phyloP scores from a whole-genome alignment of 768 basidiomycete genomes.

The Myochromella boudieri region DNA sequence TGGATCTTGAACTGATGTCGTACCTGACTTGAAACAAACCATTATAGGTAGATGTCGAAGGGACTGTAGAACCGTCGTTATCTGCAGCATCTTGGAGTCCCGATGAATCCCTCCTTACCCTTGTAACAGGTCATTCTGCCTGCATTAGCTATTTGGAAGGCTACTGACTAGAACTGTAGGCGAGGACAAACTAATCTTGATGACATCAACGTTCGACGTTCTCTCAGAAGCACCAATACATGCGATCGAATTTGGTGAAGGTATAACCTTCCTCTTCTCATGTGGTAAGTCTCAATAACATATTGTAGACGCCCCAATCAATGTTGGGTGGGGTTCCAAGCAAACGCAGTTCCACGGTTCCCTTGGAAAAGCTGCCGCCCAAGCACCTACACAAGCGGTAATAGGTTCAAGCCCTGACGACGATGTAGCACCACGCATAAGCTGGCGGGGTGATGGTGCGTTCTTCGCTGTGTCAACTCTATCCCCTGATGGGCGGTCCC shows the following conservation, averaged over 20 bases:
- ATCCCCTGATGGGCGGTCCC: constrained; percentile 38
- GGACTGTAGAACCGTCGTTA: constrained; percentile 84
- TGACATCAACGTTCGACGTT: constrained; percentile 89
- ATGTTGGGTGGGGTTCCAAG: constrained; percentile 98
- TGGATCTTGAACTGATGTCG: neutral
- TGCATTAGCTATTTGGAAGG: neutral
- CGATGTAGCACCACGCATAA: constrained; percentile 68
- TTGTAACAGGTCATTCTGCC: constrained; percentile 66
- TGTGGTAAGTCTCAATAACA: constrained; percentile 1
- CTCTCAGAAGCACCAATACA: constrained; percentile 77
- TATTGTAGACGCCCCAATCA: constrained; percentile 81
- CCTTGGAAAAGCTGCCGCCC: constrained; percentile 81
- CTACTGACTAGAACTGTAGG: constrained; percentile 32
- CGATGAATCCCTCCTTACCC: constrained; percentile 82
- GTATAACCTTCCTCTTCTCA: constrained; percentile 31
- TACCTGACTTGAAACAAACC: constrained; percentile 19
- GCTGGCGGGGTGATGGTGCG: constrained; percentile 93
- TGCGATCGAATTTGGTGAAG: constrained; percentile 82
- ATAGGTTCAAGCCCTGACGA: constrained; percentile 69
- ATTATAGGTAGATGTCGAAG: constrained; percentile 73
- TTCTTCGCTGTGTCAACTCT: constrained; percentile 85
- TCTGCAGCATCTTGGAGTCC: constrained; percentile 86
- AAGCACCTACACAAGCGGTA: constrained; percentile 38
- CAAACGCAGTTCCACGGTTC: constrained; percentile 98
- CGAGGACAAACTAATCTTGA: constrained; percentile 78